Conservation (phyloP, 2,329 filamentous ascomycete species). For the Parascedosporium putredinis region DNA sequence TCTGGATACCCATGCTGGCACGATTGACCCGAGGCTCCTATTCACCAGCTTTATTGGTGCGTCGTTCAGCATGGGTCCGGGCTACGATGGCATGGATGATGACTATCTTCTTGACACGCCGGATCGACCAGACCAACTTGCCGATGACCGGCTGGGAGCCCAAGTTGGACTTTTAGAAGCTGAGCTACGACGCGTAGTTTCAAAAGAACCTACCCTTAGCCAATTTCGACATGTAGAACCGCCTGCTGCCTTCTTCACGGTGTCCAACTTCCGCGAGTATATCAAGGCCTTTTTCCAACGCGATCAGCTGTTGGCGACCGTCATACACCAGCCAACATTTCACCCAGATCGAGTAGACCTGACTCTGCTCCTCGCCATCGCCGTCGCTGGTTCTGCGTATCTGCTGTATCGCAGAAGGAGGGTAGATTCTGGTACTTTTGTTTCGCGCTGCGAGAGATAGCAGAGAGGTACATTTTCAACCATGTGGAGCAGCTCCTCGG, state of each 20-base stretch:
- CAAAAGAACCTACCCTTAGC: neutral
- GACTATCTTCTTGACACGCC: neutral
- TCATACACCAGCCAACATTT: conserved; percentile 2
- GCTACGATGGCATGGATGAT: neutral
- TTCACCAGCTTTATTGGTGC: neutral
- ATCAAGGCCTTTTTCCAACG: conserved; percentile 3
- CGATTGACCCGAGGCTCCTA: neutral
- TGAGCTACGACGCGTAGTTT: neutral
- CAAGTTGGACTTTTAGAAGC: neutral
- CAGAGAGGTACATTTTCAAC: neutral
- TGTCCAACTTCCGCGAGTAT: neutral
- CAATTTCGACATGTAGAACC: neutral
- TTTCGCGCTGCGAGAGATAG: neutral
- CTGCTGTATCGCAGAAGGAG: neutral
- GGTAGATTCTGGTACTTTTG: neutral
- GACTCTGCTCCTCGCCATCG: neutral
- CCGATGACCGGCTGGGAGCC: neutral
- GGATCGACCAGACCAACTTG: neutral
- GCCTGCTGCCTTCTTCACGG: neutral
- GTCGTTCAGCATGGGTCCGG: neutral
- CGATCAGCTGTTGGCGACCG: neutral
- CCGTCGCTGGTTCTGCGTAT: neutral
- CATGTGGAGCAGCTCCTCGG: neutral
- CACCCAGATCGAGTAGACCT: neutral
- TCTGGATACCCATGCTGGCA: neutral